Base-by-base conservation (phyloP, 139 green algal species). In the Micractinium conductrix region DNA sequence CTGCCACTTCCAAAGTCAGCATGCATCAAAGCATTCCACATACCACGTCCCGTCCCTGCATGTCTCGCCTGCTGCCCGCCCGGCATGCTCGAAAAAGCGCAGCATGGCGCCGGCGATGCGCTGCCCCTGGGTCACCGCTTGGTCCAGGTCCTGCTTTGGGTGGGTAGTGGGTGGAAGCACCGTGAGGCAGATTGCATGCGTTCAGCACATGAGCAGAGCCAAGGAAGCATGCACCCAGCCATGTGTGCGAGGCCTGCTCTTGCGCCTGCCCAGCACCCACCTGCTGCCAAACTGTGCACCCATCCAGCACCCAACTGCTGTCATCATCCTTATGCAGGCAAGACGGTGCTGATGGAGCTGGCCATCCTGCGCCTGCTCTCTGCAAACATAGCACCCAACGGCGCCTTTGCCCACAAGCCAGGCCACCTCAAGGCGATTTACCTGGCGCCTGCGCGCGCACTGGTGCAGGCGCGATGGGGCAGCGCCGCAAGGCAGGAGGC, bases 271-370 rank as follows among this genome's bases (percentile, higher is more conserved):
- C n/a, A n/a, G n/a, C n/a, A n/a, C n/a, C n/a, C n/a, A n/a, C n/a
- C n/a, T n/a, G n/a, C n/a, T n/a, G n/a, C n/a, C n/a, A n/a, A n/a
- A n/a, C n/a, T n/a, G n/a, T n/a, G n/a, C n/a, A n/a, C 10, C 10
- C 48, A 58, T 10, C 48, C 14, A 58, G 12, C 48, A 58, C n/a
- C n/a, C 14, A 24, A 12, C 4, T 24, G 0, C 63, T 38, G 65
- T 28, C 24, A 53, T 48, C 9, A 5, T 24, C 38, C 75, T 17
- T 0, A 50, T 44, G 35, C 58, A 82, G 97, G 97, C 73, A 99
- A 99, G 84, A 99, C 97, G 3, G 95, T 95, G 2, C 86, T 98
- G 2, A 91, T 99, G 90, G 97, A 99, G 90, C 92, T 99, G 62
- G 93, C 92, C 0, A 92, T 98, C n/a, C 76, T 98, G 43, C 84